Percentiles rank a stretch among this genome's conserved stretches.
These are phyloP conservation scores for Lasiosphaeris hirsuta DNA, from an alignment of 495 filamentous ascomycete genomes.

Conservation along the genomic window DNA sequence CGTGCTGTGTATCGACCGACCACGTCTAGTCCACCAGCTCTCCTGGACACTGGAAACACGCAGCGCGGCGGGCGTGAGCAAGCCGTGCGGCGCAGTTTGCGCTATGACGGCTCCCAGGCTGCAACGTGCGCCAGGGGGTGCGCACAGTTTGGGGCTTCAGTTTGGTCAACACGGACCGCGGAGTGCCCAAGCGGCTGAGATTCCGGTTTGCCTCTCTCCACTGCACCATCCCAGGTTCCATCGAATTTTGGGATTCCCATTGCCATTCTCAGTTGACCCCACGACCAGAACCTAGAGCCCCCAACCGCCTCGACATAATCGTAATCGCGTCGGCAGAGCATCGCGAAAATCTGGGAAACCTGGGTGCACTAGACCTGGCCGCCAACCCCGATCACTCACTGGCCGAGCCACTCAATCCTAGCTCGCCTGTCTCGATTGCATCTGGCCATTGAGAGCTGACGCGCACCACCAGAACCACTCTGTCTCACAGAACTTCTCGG, in stretches of 20 bases:
- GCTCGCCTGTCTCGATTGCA: background rate
- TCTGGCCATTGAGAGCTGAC: background rate
- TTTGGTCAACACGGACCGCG: background rate
- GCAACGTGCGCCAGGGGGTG: background rate
- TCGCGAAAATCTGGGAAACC: no score
- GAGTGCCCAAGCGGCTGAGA: background rate
- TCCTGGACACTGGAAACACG: no score
- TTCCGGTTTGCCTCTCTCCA: background rate
- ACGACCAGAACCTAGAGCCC: background rate
- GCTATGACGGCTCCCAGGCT: no score
- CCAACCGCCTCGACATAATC: background rate
- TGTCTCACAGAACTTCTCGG: background rate
- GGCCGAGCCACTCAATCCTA: background rate
- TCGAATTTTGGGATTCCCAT: constrained; percentile 15
- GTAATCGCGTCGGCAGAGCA: no score
- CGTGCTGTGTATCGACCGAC: no score
- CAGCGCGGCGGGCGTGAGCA: no score
- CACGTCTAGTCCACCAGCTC: no score
- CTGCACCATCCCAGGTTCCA: constrained; percentile 1
- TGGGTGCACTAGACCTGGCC: no score
- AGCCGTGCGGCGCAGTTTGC: no score
- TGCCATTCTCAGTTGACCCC: constrained; percentile 6
- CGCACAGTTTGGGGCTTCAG: background rate
- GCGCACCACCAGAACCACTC: background rate
- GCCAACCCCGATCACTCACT: no score